Evolutionary conservation across 805 yeast genomes (phyloP).

Genomic region (Candida silvatica): DNA sequence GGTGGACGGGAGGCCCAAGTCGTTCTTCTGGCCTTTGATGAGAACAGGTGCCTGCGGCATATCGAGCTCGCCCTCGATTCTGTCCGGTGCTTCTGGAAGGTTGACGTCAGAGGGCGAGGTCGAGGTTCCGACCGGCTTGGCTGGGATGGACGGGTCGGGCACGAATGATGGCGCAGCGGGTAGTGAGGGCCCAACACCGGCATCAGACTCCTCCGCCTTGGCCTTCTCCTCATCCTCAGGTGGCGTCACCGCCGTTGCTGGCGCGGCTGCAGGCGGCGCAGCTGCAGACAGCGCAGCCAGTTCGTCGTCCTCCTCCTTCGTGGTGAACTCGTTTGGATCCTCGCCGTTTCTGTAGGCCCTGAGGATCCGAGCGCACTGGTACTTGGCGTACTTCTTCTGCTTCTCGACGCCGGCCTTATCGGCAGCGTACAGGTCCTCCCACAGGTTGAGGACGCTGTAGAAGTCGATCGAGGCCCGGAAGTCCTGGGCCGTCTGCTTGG

Average conservation of each 20-base stretch:
- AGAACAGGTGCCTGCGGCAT: conserved; percentile 22
- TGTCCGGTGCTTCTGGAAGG: conserved; percentile 12
- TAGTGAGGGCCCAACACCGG: conserved; percentile 8
- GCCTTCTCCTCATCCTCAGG: conserved; percentile 3
- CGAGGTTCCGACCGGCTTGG: not conserved
- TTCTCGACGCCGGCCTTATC: conserved; percentile 16
- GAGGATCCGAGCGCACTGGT: conserved; percentile 50
- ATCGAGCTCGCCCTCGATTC: conserved; percentile 16
- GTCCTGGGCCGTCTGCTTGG: conserved; percentile 38
- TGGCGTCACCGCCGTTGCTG: not conserved
- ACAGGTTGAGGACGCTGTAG: conserved; percentile 38
- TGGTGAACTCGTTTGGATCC: conserved; percentile 49
- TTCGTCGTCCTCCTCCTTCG: conserved; percentile 27
- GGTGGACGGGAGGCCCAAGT: conserved; percentile 19
- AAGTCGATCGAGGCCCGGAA: conserved; percentile 50
- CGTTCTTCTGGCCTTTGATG: conserved; percentile 23
- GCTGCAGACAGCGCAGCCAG: conserved; percentile 6
- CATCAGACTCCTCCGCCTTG: not conserved
- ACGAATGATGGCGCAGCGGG: conserved; percentile 4
- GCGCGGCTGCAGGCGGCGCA: not conserved
- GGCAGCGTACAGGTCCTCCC: conserved; percentile 21
- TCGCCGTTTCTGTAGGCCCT: conserved; percentile 37
- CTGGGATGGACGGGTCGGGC: not conserved
- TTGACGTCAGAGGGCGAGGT: conserved; percentile 1
- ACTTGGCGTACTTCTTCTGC: conserved; percentile 54